Evolutionary conservation across 2,329 filamentous ascomycete species (phyloP).

Genomic region (Graphilbum fragrans): DNA sequence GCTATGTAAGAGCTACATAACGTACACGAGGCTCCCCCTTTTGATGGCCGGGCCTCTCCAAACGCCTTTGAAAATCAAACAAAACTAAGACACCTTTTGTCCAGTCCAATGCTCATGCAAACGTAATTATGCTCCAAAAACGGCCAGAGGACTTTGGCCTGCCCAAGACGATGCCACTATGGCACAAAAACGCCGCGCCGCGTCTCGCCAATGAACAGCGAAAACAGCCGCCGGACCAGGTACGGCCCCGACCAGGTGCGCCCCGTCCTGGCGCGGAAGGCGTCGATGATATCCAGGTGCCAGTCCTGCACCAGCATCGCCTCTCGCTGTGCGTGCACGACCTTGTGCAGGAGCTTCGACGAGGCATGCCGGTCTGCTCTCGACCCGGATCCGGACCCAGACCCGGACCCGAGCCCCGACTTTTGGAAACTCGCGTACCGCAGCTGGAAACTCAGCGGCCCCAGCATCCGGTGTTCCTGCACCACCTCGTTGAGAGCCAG

Average conservation of each 20-base stretch:
- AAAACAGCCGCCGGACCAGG: conserved; percentile 41
- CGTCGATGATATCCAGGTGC: conserved; percentile 47
- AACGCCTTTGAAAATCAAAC: too few relatives aligned
- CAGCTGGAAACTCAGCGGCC: conserved; percentile 25
- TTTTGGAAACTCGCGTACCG: too few relatives aligned
- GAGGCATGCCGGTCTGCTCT: neutral
- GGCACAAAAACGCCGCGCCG: conserved; percentile 15
- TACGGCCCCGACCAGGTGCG: conserved; percentile 33
- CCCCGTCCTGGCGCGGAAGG: conserved; percentile 33
- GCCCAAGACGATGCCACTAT: neutral
- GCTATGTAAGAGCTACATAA: too few relatives aligned
- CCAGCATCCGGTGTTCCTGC: conserved; percentile 32
- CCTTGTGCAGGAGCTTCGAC: conserved; percentile 30
- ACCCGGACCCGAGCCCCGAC: conserved; percentile 12
- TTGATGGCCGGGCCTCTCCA: too few relatives aligned
- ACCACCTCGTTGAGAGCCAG: conserved; percentile 37
- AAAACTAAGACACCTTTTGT: too few relatives aligned
- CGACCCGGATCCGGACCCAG: neutral
- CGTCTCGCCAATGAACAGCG: conserved; percentile 38
- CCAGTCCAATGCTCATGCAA: too few relatives aligned
- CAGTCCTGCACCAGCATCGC: conserved; percentile 37
- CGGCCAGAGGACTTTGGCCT: neutral
- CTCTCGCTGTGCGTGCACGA: conserved; percentile 32
- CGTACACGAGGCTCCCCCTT: too few relatives aligned
- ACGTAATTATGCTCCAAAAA: neutral